A percentile compares a stretch with the other conserved stretches of the same genome.
Conservation (phyloP, 331 rosid genomes). For the Acacia pycnantha region DNA sequence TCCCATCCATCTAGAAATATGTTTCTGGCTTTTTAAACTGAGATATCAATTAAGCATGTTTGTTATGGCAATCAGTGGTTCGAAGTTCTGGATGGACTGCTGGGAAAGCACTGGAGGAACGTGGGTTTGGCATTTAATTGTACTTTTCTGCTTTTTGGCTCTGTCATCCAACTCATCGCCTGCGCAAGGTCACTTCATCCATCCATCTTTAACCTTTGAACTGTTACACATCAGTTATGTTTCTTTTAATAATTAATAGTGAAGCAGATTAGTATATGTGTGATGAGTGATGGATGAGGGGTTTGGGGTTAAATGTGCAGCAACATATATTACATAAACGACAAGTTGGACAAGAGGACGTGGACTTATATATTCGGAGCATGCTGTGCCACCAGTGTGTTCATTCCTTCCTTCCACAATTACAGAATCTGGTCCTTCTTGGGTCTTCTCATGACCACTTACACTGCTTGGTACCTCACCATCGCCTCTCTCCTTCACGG, state of each 20-base stretch:
- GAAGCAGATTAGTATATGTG: neutral
- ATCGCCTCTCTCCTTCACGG: slow-evolving; percentile 71
- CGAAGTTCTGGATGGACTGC: slow-evolving; percentile 91
- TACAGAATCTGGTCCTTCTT: slow-evolving; percentile 84
- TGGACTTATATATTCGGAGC: slow-evolving; percentile 93
- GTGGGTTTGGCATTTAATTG: slow-evolving; percentile 91
- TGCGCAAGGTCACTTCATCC: slow-evolving; percentile 63
- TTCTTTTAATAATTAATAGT: neutral
- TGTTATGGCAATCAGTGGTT: slow-evolving; percentile 50
- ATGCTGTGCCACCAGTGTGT: slow-evolving; percentile 87
- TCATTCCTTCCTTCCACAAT: slow-evolving; percentile 83
- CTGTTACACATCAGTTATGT: neutral
- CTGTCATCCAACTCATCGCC: slow-evolving; percentile 90
- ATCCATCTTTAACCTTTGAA: neutral
- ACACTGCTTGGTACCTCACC: slow-evolving; percentile 92
- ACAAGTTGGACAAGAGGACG: slow-evolving; percentile 78
- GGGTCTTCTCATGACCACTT: slow-evolving; percentile 89
- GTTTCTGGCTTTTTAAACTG: neutral
- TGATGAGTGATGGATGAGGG: neutral
- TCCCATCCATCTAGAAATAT: neutral
- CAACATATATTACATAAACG: slow-evolving; percentile 79
- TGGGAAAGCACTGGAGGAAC: slow-evolving; percentile 88
- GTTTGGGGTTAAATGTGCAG: slow-evolving; percentile 32
- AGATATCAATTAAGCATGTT: neutral
- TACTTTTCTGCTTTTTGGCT: slow-evolving; percentile 85